These are phyloP conservation scores for Lactarius sp. DNA, from an alignment of 768 basidiomycete genomes.

Conservation along the genomic window DNA sequence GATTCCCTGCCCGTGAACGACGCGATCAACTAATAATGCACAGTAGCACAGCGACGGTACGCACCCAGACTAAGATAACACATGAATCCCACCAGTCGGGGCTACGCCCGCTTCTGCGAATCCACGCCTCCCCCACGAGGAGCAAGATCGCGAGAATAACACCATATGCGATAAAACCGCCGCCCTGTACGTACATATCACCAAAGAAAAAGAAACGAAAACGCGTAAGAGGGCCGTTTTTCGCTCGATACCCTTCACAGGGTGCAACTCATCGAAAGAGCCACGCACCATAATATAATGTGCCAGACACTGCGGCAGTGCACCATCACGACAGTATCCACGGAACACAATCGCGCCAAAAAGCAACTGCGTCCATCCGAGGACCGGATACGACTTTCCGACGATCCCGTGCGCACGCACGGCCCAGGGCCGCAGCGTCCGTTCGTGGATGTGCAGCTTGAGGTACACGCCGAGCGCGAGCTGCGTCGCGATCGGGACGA, in stretches of 20 bases:
- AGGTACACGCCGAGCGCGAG: constrained; percentile 78
- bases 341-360: constrained; percentile 73
- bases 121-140: constrained; percentile 73
- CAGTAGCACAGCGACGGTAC: constrained; percentile 26
- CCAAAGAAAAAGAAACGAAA: background rate
- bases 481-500: constrained; percentile 63
- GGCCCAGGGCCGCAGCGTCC: constrained; percentile 62
- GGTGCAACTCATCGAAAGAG: background rate
- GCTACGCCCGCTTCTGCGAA: constrained; percentile 61
- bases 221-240: background rate
- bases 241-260: background rate
- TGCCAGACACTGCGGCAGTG: constrained; percentile 81
- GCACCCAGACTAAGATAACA: constrained; percentile 51
- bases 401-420: constrained; percentile 70
- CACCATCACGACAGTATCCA: constrained; percentile 75
- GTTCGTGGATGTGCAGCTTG: constrained; percentile 86
- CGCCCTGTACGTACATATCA: constrained; percentile 44
- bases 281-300: constrained; percentile 73
- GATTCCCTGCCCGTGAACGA: constrained; percentile 21
- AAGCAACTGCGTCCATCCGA: constrained; percentile 87
- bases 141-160: constrained; percentile 75
- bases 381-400: constrained; percentile 76
- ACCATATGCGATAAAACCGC: constrained; percentile 86
- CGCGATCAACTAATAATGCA: background rate
- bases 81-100: constrained; percentile 88